Evolutionary conservation across 352 stramenopile species (phyloP), one percentile per base, ranked within the genome.

Genomic region (Phytophthora foliorum): DNA sequence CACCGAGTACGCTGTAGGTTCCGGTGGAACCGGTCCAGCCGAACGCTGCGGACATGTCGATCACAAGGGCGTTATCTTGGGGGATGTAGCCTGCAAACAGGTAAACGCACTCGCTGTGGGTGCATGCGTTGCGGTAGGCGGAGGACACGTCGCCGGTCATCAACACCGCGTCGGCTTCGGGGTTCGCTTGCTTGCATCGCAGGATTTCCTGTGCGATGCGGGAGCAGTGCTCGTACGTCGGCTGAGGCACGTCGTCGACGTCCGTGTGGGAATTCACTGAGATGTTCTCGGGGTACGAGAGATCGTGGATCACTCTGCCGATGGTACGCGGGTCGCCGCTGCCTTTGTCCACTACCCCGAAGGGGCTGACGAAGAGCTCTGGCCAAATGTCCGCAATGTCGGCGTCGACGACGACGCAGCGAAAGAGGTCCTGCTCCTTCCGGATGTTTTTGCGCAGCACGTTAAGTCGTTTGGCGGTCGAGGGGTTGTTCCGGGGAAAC

Each of bases 261-360:
- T 52, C 51, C 0, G 51, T 69, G 24, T 4, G 10, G 22, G 58
- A 53, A 34, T 64, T 70, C 17, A 70, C 19, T 1, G 62, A 64
- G 1, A 7, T 1, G 19, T 24, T 34, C 0, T 59, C 45, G 16
- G 62, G 63, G 42, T 25, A 65, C n/a, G 63, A 65, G 0, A 71
- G 21, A 24, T 65, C 49, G 21, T 71, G 63, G 29, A 71, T 71
- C 1, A 38, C 46, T 9, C 63, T 22, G 2, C 45, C 63, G 17
- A 25, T 24, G 4, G 17, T 39, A 0, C 2, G 8, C 0, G 54
- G 54, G 38, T 71, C 55, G 0, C 17, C 38, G 17, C 17, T 11
- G n/a, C 22, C 14, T 36, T 71, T 71, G 29, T 63, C 39, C 14
- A 60, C 63, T 2, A 71, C 63, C 4, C 63, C 53, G 49, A 62